A percentile compares a stretch with the other conserved stretches of the same genome.
Conservation (phyloP, 345 rosid species). For the Bruguiera parviflora region DNA sequence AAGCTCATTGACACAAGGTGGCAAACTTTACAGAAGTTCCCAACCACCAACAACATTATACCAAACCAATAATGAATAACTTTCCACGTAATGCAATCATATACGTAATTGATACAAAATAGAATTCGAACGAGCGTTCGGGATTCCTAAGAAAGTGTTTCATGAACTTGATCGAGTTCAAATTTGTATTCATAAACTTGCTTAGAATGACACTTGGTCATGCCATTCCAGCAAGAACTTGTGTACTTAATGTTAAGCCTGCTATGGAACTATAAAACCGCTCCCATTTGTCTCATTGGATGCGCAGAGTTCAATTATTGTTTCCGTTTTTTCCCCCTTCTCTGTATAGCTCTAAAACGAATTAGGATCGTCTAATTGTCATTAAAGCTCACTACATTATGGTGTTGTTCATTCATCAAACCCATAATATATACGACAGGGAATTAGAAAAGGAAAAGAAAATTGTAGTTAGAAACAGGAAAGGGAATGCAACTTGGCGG, state of each 20-base stretch:
- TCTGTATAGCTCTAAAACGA: too few relatives aligned
- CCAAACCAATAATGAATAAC: constrained; percentile 30
- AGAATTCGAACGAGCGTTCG: not conserved
- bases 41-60: constrained; percentile 29
- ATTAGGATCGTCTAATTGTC: constrained; percentile 33
- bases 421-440: too few relatives aligned
- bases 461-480: too few relatives aligned
- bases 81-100: constrained; percentile 15
- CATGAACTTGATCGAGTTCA: constrained; percentile 1
- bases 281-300: constrained; percentile 2
- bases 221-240: constrained; percentile 10
- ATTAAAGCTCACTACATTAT: constrained; percentile 39
- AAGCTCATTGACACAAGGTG: constrained; percentile 4
- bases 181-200: too few relatives aligned
- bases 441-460: too few relatives aligned
- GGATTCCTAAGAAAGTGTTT: constrained; percentile 7
- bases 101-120: not conserved
- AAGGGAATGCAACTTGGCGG: too few relatives aligned
- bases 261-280: not conserved
- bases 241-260: too few relatives aligned
- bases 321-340: too few relatives aligned
- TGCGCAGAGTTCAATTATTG: too few relatives aligned
- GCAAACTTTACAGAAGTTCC: constrained; percentile 14
- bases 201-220: constrained; percentile 31
- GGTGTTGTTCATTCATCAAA: constrained; percentile 26